phyloP scores from a whole-genome alignment of 495 filamentous ascomycete genomes.

The Echria macrotheca region DNA sequence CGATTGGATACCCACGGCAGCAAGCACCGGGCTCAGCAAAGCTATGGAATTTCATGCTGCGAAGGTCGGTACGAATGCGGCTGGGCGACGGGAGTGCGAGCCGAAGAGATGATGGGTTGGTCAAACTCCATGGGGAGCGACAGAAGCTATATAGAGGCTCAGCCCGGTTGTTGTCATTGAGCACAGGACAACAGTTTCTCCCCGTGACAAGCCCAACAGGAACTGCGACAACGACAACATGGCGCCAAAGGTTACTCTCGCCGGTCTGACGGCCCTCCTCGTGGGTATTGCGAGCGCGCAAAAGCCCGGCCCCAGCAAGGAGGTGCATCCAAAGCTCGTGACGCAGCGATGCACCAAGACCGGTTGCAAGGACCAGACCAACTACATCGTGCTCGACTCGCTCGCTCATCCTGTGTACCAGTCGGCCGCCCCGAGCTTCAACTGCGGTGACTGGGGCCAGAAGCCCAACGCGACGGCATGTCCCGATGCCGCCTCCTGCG shows the following conservation, averaged over 20 bases:
- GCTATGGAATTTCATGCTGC: neutral
- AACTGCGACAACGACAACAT: slow-evolving; percentile 7
- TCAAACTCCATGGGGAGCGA: too few relatives aligned
- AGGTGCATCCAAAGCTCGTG: slow-evolving; percentile 51
- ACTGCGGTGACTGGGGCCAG: slow-evolving; percentile 45
- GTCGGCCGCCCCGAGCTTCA: slow-evolving; percentile 3
- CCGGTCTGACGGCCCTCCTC: slow-evolving; percentile 17
- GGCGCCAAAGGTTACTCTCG: slow-evolving; percentile 12
- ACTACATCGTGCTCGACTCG: slow-evolving; percentile 57
- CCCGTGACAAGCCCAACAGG: neutral
- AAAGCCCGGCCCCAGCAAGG: slow-evolving; percentile 18
- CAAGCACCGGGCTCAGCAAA: neutral
- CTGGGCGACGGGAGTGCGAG: neutral
- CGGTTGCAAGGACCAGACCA: slow-evolving; percentile 47
- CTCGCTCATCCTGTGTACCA: slow-evolving; percentile 23
- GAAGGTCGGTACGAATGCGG: neutral
- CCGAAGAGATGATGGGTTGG: neutral
- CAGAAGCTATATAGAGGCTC: neutral
- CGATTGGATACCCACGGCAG: neutral
- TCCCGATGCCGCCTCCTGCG: slow-evolving; percentile 41
- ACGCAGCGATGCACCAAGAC: slow-evolving; percentile 51
- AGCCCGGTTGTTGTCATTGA: too few relatives aligned
- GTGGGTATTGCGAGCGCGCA: slow-evolving; percentile 17
- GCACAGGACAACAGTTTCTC: too few relatives aligned
- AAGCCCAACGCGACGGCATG: slow-evolving; percentile 35